These are phyloP conservation scores for Croton setiger DNA, from an alignment of 441 rosid genomes.

Conservation along the genomic window DNA sequence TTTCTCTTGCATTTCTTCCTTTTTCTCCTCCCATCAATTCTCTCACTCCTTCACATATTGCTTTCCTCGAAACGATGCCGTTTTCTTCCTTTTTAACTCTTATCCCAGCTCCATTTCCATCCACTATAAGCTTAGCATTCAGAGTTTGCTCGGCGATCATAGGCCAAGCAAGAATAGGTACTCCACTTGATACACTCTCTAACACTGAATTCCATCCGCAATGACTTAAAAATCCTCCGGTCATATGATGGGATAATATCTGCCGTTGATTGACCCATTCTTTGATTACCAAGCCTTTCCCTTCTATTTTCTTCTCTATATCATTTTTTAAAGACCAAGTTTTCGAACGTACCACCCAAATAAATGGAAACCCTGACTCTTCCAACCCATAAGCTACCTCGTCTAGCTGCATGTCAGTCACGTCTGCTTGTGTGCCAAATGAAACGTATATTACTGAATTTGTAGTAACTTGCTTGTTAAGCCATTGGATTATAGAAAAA, in stretches of 20 bases:
- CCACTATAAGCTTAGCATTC: conserved; percentile 31
- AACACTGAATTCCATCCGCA: conserved; percentile 46
- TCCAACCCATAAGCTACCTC: conserved; percentile 34
- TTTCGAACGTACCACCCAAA: conserved; percentile 29
- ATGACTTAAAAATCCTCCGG: conserved; percentile 38
- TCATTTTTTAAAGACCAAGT: conserved; percentile 22
- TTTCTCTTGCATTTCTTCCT: conserved; percentile 34
- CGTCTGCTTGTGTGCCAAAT: conserved; percentile 34
- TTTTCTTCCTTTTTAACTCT: not conserved
- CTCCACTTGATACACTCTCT: conserved; percentile 31
- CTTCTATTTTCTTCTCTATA: conserved; percentile 16
- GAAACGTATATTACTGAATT: conserved; percentile 31
- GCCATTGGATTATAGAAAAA: conserved; percentile 22
- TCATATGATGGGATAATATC: conserved; percentile 27
- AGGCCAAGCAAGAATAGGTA: conserved; percentile 39
- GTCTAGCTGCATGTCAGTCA: conserved; percentile 27
- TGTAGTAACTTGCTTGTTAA: conserved; percentile 14
- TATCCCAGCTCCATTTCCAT: conserved; percentile 23
- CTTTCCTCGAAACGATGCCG: conserved; percentile 16
- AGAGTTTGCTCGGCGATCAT: conserved; percentile 33
- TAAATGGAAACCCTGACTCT: conserved; percentile 25
- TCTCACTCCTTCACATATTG: conserved; percentile 26
- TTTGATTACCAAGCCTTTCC: conserved; percentile 24
- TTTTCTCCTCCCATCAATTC: conserved; percentile 37
- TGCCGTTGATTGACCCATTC: conserved; percentile 37